Conservation (phyloP, 2,329 filamentous ascomycete genomes). For the Penicillium sp. region DNA sequence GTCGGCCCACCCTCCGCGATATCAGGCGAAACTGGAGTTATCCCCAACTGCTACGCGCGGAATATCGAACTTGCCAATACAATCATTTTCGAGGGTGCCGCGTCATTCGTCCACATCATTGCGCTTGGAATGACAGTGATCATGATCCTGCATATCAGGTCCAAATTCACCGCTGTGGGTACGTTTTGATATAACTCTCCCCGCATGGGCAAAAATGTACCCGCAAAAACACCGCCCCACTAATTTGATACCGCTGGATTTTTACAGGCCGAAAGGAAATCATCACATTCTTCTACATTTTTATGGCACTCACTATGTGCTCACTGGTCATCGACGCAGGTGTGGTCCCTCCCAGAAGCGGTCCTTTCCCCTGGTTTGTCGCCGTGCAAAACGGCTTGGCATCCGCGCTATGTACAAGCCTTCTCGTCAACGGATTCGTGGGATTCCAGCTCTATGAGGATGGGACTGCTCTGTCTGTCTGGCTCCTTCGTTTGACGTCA, state of each 20-base stretch:
- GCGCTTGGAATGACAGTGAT: conserved; percentile 91
- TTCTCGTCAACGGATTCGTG: conserved; percentile 97
- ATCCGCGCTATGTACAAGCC: conserved; percentile 83
- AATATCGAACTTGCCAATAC: conserved; percentile 97
- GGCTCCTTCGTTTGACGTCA: conserved; percentile 83
- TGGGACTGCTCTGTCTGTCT: conserved; percentile 89
- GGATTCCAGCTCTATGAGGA: conserved; percentile 99
- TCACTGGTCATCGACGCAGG: conserved; percentile 92
- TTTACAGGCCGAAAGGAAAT: conserved; percentile 68
- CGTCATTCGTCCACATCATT: conserved; percentile 89
- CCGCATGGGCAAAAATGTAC: too few relatives aligned
- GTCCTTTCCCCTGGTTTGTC: conserved; percentile 87
- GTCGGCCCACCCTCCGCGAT: conserved; percentile 70
- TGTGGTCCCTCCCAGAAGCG: conserved; percentile 81
- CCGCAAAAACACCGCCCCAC: not conserved
- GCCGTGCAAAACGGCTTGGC: conserved; percentile 83
- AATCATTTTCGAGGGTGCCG: conserved; percentile 94
- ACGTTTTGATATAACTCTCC: conserved; percentile 41
- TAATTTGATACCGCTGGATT: conserved; percentile 1
- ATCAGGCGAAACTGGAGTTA: conserved; percentile 76
- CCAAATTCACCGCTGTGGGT: conserved; percentile 98
- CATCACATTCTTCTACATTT: conserved; percentile 95
- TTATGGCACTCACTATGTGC: conserved; percentile 85
- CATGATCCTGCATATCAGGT: conserved; percentile 96
- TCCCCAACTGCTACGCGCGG: conserved; percentile 88